Base-by-base conservation (phyloP, 768 basidiomycete genomes). In the Hygrocybe coccinea region DNA sequence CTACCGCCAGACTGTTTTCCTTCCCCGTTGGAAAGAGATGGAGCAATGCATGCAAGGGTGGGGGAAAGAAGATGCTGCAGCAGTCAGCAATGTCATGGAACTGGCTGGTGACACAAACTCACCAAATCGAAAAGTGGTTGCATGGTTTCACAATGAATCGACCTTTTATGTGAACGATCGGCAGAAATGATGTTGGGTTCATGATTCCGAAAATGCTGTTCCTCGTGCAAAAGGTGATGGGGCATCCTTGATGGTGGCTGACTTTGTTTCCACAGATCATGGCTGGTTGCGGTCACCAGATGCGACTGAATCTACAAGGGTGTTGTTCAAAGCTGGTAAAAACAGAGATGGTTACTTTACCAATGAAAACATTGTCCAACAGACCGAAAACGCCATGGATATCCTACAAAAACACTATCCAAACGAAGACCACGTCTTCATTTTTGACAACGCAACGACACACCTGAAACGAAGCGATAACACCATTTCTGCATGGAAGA, bases 181-280 rank as follows among this genome's bases (percentile, higher is more conserved):
- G 0, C 46, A 58, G 0, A 60, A 60, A 15, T 29, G 56, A 10
- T 25, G 39, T 3, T 74, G 70, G 69, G 54, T 64, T 9, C 59
- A 69, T 29, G 51, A 64, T n/a, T 21, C 44, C 35, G 56, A 36
- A 48, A 56, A 44, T 7, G 50, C 56, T 21, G 57, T 54, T 2
- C 72, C 67, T 10, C 57, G 68, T 36, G 38, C 52, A n/a, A 75
- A 75, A 49, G 72, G 72, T 8, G 71, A 74, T 19, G 54, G 72
- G 2, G 55, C 50, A 1, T 73, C 69, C 3, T 53, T 70, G 1
- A 74, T 73, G 70, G 63, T 73, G 17, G 64, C 69, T 0, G 65
- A 74, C 57, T 73, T 69, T 60, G 67, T 74, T 1, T 73, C 67
- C 2, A 58, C 69, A 6, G 67, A 71, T 29, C 68, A 64, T 56